Conservation (phyloP, 768 basidiomycete species). For the Agaricus sinodeliciosus region DNA sequence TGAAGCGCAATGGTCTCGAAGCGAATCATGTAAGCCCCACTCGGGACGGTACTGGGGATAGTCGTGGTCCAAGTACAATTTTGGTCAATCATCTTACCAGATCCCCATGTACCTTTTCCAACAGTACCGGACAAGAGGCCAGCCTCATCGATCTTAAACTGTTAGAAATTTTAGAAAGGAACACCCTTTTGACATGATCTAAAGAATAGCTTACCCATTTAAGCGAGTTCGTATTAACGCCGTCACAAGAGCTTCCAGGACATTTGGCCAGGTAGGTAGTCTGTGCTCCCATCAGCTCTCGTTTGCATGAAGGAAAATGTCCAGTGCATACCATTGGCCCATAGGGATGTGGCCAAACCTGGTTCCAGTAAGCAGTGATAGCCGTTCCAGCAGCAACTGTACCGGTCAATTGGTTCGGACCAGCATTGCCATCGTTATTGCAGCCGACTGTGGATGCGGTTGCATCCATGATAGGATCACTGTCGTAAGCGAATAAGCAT, state of each 20-base stretch:
- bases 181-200: neutral
- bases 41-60: slow-evolving; percentile 36
- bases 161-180: neutral
- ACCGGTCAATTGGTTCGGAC: slow-evolving; percentile 35
- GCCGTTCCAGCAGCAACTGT: slow-evolving; percentile 34
- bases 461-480: slow-evolving; percentile 34
- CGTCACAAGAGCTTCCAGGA: slow-evolving; percentile 34
- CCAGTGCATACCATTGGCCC: slow-evolving; percentile 33
- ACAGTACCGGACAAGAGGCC: slow-evolving; percentile 39
- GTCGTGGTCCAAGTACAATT: slow-evolving; percentile 41
- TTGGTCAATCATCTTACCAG: slow-evolving; percentile 36
- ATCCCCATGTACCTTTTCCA: slow-evolving; percentile 31
- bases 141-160: slow-evolving; percentile 44
- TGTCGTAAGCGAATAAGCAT: slow-evolving; percentile 10
- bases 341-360: slow-evolving; percentile 35
- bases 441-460: slow-evolving; percentile 35
- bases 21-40: slow-evolving; percentile 40
- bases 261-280: slow-evolving; percentile 41
- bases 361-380: slow-evolving; percentile 40
- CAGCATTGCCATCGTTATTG: slow-evolving; percentile 37
- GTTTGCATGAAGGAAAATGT: neutral
- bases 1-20: slow-evolving; percentile 44
- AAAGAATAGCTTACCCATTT: slow-evolving; percentile 30
- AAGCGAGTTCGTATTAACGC: slow-evolving; percentile 28
- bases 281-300: slow-evolving; percentile 15